Evolutionary conservation across 2,329 filamentous ascomycete genomes (phyloP).

Genomic region (Pyrenochaeta sp.): DNA sequence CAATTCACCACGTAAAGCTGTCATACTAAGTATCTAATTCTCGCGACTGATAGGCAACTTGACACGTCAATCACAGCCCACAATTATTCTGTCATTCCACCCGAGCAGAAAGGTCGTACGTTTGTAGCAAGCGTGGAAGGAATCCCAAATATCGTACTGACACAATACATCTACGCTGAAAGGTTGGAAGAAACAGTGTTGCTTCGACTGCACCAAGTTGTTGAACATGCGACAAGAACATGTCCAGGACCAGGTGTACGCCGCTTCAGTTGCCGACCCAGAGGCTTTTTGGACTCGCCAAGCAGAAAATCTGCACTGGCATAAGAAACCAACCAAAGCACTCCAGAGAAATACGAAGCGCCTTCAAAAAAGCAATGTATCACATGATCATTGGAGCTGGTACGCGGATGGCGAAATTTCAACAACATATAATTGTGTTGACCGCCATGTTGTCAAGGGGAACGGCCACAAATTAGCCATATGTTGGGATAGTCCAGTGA

Average conservation of each 20-base stretch:
- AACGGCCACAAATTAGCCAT: conserved; percentile 78
- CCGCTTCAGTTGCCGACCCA: conserved; percentile 71
- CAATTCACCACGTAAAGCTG: no score
- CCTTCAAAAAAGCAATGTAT: conserved; percentile 65
- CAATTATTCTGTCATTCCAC: no score
- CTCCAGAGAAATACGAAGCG: conserved; percentile 70
- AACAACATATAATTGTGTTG: conserved; percentile 90
- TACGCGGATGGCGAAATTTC: conserved; percentile 89
- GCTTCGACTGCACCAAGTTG: neutral
- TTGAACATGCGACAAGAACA: conserved; percentile 19
- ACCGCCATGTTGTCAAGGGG: conserved; percentile 83
- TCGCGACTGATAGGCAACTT: no score
- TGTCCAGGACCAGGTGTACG: conserved; percentile 61
- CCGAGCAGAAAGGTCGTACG: no score
- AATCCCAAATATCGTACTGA: no score
- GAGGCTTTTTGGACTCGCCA: conserved; percentile 79
- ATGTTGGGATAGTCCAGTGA: conserved; percentile 88
- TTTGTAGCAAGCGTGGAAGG: no score
- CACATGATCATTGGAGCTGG: conserved; percentile 85
- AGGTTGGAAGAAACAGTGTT: no score
- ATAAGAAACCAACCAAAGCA: conserved; percentile 73
- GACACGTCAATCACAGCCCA: no score
- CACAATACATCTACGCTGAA: no score
- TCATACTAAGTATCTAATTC: no score
- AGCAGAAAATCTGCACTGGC: conserved; percentile 80